Evolutionary conservation across 1,139 yeast species (phyloP).

Genomic region (Candida labiduridarum): DNA sequence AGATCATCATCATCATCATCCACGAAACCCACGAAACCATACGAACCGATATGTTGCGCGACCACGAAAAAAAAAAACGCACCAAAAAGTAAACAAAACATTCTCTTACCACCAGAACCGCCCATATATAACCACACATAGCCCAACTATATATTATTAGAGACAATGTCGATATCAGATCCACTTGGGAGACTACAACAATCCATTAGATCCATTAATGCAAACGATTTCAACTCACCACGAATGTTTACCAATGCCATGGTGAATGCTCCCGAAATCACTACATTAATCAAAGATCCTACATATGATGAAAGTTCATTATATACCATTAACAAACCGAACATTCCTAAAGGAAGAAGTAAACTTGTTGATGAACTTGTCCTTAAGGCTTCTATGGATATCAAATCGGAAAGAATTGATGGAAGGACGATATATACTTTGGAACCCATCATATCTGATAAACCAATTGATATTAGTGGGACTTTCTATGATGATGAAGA

Average conservation of each 20-base stretch:
- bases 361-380: not conserved
- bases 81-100: slow-evolving; percentile 12
- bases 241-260: slow-evolving; percentile 71
- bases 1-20: no score
- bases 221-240: slow-evolving; percentile 50
- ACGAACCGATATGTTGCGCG: no score
- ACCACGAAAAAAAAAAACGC: not conserved
- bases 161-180: slow-evolving; percentile 22
- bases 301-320: slow-evolving; percentile 54
- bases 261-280: slow-evolving; percentile 55
- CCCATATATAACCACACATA: not conserved
- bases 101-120: not conserved
- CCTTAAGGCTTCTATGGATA: slow-evolving; percentile 14
- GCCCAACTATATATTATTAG: slow-evolving; percentile 10
- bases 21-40: no score
- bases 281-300: slow-evolving; percentile 63
- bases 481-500: not conserved
- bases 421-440: slow-evolving; percentile 32
- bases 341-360: not conserved
- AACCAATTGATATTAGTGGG: not conserved
- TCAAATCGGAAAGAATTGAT: slow-evolving; percentile 38
- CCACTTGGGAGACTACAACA: slow-evolving; percentile 28
- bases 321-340: slow-evolving; percentile 37
- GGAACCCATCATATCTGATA: slow-evolving; percentile 2
- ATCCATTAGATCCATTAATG: slow-evolving; percentile 22